Base-by-base conservation (phyloP, 2,329 filamentous ascomycete species). In the Didymella pinodella region DNA sequence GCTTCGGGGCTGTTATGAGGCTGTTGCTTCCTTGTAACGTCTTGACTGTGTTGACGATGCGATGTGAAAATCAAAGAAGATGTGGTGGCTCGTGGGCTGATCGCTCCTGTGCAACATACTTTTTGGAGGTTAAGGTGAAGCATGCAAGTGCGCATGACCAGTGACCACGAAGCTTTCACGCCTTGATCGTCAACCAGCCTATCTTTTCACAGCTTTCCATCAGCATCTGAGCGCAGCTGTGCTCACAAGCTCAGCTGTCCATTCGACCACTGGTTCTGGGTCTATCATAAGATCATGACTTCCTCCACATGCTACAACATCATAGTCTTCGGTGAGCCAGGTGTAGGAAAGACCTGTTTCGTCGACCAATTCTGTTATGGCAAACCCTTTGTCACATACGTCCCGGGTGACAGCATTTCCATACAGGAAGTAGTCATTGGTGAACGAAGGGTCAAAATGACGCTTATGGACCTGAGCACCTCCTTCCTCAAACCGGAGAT, bases 311-410 rank as follows among this genome's bases (percentile, higher is more conserved):
- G 16, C 26, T 51, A 38, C 47, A 55, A 52, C 25, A 40, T 63
- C 4, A 48, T 67, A 1, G 54, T 70, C 11, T 62, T 66, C 32
- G 67, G 67, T 18, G 66, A 67, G 36, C 53, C 65, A 5, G 48
- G 57, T 11, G 66, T 68, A 0, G 67, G 67, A 6, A 69, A 70
- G 50, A 68, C 66, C 34, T 67, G 66, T 44, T 65, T 70, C 50
- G 48, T 36, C 25, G 65, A 70, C 52, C 48, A 68, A 26, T 62
- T 61, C 22, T 26, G 48, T 10, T 47, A 34, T 14, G 60, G 59
- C n/a, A 53, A 34, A 18, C 61, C 62, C 2, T 66, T 61, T 26
- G 52, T 57, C 16, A 18, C 26, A 26, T 67, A 68, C 54, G 57
- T 63, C 29, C 62, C 64, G 4, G 43, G 32, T 22, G 7, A 55